Evolutionary conservation across 208 protist species (phyloP).

Genomic region (Leishmania gerbilli): DNA sequence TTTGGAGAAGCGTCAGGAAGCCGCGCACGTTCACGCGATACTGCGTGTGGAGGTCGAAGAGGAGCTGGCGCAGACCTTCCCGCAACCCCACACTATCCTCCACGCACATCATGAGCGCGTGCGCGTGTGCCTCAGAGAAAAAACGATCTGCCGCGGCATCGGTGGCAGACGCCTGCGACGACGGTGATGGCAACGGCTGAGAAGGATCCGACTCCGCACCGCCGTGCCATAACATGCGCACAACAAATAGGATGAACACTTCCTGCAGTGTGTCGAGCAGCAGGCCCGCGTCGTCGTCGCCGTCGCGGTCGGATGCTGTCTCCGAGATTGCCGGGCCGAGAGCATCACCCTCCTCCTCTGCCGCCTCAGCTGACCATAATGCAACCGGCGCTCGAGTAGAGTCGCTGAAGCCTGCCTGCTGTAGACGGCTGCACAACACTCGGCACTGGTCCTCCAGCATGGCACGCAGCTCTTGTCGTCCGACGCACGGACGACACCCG

Average conservation of each 20-base stretch:
- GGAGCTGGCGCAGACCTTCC: constrained; percentile 1
- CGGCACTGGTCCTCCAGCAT: neutral
- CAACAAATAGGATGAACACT: neutral
- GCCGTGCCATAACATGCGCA: constrained; percentile 1
- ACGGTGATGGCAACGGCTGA: neutral
- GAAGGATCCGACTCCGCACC: neutral
- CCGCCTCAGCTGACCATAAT: neutral
- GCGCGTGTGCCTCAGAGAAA: neutral
- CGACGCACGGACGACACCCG: constrained; percentile 4
- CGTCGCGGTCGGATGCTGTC: neutral
- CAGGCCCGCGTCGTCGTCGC: neutral
- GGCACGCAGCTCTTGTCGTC: neutral
- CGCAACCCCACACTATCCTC: neutral
- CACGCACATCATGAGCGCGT: constrained; percentile 1
- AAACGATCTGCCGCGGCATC: neutral
- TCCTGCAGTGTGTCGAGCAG: constrained; percentile 1
- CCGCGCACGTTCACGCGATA: constrained; percentile 7
- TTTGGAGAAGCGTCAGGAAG: constrained; percentile 4
- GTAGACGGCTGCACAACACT: neutral
- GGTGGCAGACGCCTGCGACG: no score
- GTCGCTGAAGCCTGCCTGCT: neutral
- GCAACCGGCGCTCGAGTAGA: neutral
- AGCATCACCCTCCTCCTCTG: neutral
- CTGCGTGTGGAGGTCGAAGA: constrained; percentile 7
- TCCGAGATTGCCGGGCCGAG: neutral